These are phyloP conservation scores for Phytopythium cucurbitacearum DNA, from an alignment of 352 stramenopile genomes.

Conservation along the genomic window DNA sequence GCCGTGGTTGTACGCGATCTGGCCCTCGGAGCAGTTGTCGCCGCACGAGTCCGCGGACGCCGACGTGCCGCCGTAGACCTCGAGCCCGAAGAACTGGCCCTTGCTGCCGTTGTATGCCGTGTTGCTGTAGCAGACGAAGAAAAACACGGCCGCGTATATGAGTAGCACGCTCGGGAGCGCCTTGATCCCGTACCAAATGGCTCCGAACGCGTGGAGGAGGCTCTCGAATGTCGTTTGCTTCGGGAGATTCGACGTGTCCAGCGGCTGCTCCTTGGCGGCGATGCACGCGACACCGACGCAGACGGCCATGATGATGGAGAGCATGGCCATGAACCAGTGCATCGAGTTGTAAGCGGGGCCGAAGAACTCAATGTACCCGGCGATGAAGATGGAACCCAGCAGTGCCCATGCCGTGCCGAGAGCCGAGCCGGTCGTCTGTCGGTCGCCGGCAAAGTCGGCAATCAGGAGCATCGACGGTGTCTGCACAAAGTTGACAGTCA, in stretches of 20 bases:
- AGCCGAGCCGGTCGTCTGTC: constrained; percentile 45
- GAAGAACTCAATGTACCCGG: constrained; percentile 53
- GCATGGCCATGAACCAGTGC: constrained; percentile 50
- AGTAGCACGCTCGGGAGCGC: constrained; percentile 27
- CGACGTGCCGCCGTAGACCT: constrained; percentile 32
- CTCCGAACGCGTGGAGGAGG: constrained; percentile 26
- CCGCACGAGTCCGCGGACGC: constrained; percentile 33
- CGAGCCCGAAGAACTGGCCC: constrained; percentile 52
- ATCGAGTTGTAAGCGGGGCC: constrained; percentile 41
- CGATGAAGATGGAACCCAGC: constrained; percentile 42
- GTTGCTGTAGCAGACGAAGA: constrained; percentile 44
- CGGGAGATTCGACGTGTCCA: constrained; percentile 18
- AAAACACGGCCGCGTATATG: constrained; percentile 32
- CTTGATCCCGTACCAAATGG: constrained; percentile 31
- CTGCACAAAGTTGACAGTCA: constrained; percentile 58
- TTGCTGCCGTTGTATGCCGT: constrained; percentile 61
- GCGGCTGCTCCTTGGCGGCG: constrained; percentile 29
- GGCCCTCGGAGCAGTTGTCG: constrained; percentile 21
- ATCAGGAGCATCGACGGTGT: constrained; percentile 48
- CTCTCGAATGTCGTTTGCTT: constrained; percentile 16
- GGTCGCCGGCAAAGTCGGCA: constrained; percentile 55
- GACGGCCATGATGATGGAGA: constrained; percentile 38
- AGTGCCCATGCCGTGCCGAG: constrained; percentile 44
- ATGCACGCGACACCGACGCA: constrained; percentile 25
- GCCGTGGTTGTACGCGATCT: constrained; percentile 44